Percentiles rank a stretch among this genome's conserved stretches.
These are phyloP conservation scores for Chernovozyma aurita DNA, from an alignment of 1,139 yeast species.

Conservation along the genomic window DNA sequence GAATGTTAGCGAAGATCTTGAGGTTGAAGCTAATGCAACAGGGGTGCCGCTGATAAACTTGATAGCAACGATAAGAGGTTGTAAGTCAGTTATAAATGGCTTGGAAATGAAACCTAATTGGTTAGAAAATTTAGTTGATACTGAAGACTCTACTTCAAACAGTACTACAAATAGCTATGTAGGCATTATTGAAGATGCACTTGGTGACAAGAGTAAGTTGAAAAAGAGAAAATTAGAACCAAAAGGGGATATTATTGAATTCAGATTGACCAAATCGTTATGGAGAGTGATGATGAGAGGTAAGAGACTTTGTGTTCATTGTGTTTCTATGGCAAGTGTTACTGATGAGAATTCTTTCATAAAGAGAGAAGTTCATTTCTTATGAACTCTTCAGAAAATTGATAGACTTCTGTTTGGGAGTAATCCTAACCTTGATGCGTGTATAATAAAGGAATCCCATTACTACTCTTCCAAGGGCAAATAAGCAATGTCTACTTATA, in stretches of 20 bases:
- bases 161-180: too few species aligned
- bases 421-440: too few species aligned
- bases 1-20: conserved; percentile 17
- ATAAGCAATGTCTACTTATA: too few species aligned
- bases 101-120: conserved; percentile 32
- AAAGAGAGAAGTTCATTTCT: conserved; percentile 16
- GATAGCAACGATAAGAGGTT: conserved; percentile 23
- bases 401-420: too few species aligned
- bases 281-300: conserved; percentile 32
- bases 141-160: background rate
- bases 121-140: conserved; percentile 26
- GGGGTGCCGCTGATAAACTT: conserved; percentile 17
- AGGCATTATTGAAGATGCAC: conserved; percentile 5
- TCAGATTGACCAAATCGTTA: conserved; percentile 26
- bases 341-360: conserved; percentile 21
- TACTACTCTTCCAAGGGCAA: too few species aligned
- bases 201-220: background rate
- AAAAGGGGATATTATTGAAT: conserved; percentile 33
- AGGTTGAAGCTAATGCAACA: conserved; percentile 13
- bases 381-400: too few species aligned
- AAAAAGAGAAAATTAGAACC: conserved; percentile 15
- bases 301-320: conserved; percentile 22
- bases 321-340: conserved; percentile 28
- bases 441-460: too few species aligned
- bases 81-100: conserved; percentile 33